Base-by-base conservation (phyloP, 2,329 filamentous ascomycete species). In the Penicillium sp. region DNA sequence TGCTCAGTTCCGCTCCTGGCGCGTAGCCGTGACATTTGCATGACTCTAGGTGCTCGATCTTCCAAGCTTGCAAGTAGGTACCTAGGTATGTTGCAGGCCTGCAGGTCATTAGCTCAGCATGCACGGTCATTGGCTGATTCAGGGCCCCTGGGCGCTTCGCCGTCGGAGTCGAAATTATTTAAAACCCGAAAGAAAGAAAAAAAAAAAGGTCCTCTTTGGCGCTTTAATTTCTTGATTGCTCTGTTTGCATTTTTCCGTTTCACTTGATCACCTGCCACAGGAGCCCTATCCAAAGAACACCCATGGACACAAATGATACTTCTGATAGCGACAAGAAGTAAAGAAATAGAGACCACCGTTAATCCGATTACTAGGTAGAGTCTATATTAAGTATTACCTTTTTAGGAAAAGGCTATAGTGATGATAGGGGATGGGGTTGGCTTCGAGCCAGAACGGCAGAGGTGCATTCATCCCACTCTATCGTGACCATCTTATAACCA, bases 1-100 rank as follows among this genome's bases (percentile, higher is more conserved):
- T 44, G 26, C 29, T 22, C 20, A 13, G 45, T 43, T 39, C 52
- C 55, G 29, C 57, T 59, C 60, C 62, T 66, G 63, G 63, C 63
- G 63, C 63, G 58, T 62, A 62, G 43, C 34, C 16, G 35, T 52
- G 37, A 20, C 38, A 45, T 38, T 13, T 52, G 26, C 48, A 39
- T 18, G 11, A 42, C 1, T 47, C 6, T 40, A 47, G 18, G 37
- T 52, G 16, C 39, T 52, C 16, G 20, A 56, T 50, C 18, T 37
- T 35, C 31, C 14, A 34, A 39, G 9, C 43, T 39, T 42, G 29
- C 11, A 34, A 24, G n/a, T n/a, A n/a, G n/a, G n/a, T n/a, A n/a
- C n/a, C n/a, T n/a, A n/a, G n/a, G n/a, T 52, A 44, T 61, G 57
- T 60, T 43, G 53, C 53, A 52, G 46, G 47, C 61, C 51, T 61